Evolutionary conservation across 768 basidiomycete species (phyloP), one percentile per base, ranked within the genome.

Genomic region (Phylloporus sp.): DNA sequence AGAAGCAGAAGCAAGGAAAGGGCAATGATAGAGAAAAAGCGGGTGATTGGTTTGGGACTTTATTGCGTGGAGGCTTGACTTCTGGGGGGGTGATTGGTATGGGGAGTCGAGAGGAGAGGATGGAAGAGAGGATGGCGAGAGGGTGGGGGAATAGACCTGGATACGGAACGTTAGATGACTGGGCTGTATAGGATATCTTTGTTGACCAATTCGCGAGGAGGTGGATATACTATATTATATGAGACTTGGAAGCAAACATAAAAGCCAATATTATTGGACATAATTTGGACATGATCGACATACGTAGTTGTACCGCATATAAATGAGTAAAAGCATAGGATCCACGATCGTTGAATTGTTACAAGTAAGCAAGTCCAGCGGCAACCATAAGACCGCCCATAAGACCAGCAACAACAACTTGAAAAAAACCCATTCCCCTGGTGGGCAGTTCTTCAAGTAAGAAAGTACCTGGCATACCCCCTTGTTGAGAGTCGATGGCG

Each of bases 71-170:
- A 29, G 65, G 61, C 29, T 34, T 64, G 13, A 55, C 65, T 55
- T 59, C 68, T 22, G 62, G 59, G 50, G 59, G 58, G 48, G 38
- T 50, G 31, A 50, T 51, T 44, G 39, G 54, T 50, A 45, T 55
- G 35, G 58, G 52, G 43, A 60, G 60, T 53, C 69, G 75, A 45
- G 78, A 81, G 43, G 79, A 81, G 46, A 69, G 74, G 54, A 62
- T 74, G 46, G 81, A 81, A 56, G 82, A 82, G 46, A 71, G 80
- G 59, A 70, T 80, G 67, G 69, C 70, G 36, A 68, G 80, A 59
- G 72, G 68, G 35, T 81, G 78, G 78, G 73, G 74, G 53, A 72
- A 72, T 15, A 69, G 74, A 46, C 68, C 69, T 29, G 72, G 71
- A 36, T 64, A 61, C 23, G 73, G 73, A 22, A 67, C 59, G 59